phyloP scores from a whole-genome alignment of 1,284 basidiomycete genomes.

The Tetrapyrgos nigripes region DNA sequence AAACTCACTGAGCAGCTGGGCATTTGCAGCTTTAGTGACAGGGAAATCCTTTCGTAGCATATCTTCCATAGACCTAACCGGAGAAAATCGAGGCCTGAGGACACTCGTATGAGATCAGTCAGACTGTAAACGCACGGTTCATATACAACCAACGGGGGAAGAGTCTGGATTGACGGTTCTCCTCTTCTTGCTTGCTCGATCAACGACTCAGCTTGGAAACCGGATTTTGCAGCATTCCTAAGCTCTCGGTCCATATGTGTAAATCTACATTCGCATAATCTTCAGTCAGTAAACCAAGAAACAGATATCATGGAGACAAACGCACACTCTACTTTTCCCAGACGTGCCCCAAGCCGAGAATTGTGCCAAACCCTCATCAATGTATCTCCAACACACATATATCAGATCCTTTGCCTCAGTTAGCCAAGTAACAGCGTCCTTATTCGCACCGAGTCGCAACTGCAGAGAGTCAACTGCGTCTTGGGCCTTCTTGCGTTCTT shows the following conservation, averaged over 20 bases:
- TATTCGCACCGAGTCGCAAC: background rate
- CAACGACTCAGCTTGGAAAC: background rate
- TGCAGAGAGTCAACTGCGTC: background rate
- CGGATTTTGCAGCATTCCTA: background rate
- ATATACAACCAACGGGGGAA: background rate
- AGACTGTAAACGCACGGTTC: background rate
- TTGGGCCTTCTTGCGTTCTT: background rate
- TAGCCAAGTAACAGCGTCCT: background rate
- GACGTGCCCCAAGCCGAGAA: background rate
- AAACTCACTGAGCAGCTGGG: too few relatives aligned
- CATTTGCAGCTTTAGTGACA: too few relatives aligned
- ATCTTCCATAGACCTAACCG: too few relatives aligned
- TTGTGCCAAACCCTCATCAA: background rate
- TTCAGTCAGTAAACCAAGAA: background rate
- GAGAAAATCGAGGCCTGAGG: too few relatives aligned
- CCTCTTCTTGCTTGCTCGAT: background rate
- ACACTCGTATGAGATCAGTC: too few relatives aligned
- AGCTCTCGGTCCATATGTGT: background rate
- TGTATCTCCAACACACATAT: background rate
- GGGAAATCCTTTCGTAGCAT: too few relatives aligned
- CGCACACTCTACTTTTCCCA: background rate
- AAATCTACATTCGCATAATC: too few relatives aligned
- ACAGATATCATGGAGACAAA: background rate
- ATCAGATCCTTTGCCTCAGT: background rate
- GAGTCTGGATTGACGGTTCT: background rate